These are phyloP conservation scores for Rugonectria rugulosa DNA, from an alignment of 2,329 filamentous ascomycete species.

Conservation along the genomic window DNA sequence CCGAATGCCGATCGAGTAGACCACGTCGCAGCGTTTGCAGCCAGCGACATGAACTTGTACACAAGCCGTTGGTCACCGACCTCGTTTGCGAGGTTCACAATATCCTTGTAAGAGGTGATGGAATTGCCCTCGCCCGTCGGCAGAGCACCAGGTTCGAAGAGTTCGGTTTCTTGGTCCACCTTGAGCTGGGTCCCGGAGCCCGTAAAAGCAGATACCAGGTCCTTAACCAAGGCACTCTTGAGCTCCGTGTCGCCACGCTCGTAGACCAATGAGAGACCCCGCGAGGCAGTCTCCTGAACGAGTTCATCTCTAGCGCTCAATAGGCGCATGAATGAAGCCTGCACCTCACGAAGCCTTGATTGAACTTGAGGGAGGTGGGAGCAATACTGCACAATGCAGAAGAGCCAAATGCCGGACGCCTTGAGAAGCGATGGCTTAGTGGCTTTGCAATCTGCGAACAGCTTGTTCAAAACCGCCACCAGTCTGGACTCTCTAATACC, in stretches of 20 bases:
- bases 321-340: slow-evolving; percentile 86
- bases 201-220: slow-evolving; percentile 89
- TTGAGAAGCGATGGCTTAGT: slow-evolving; percentile 91
- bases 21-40: slow-evolving; percentile 96
- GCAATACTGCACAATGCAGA: slow-evolving; percentile 90
- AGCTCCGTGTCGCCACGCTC: slow-evolving; percentile 85
- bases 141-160: slow-evolving; percentile 90
- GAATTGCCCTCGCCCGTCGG: slow-evolving; percentile 90
- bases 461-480: slow-evolving; percentile 69
- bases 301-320: slow-evolving; percentile 90
- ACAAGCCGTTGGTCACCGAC: slow-evolving; percentile 96
- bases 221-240: slow-evolving; percentile 83
- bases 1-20: slow-evolving; percentile 96
- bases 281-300: slow-evolving; percentile 93
- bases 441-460: slow-evolving; percentile 79
- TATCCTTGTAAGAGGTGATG: slow-evolving; percentile 96
- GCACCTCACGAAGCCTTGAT: slow-evolving; percentile 76
- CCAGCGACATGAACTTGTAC: slow-evolving; percentile 98
- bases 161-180: slow-evolving; percentile 87
- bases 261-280: slow-evolving; percentile 91
- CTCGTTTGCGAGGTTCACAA: slow-evolving; percentile 93
- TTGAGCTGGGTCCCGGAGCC: slow-evolving; percentile 78
- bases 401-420: slow-evolving; percentile 93
- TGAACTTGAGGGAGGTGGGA: slow-evolving; percentile 81
- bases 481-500: slow-evolving; percentile 54